phyloP scores from a whole-genome alignment of 2,329 filamentous ascomycete genomes.

The Exophiala dermatitidis region DNA sequence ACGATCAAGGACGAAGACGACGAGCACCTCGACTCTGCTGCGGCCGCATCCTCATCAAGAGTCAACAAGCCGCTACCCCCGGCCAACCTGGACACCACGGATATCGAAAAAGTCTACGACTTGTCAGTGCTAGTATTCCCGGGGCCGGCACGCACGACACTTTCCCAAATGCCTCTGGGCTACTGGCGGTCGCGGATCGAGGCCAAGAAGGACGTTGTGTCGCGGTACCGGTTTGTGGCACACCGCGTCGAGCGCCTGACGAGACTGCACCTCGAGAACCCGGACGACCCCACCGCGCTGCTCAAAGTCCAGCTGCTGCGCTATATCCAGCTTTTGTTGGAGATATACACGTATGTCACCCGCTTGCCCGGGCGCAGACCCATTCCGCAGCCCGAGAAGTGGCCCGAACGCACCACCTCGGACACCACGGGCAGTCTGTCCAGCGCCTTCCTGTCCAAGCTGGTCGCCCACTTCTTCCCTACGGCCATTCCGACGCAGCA shows the following conservation, averaged over 20 bases:
- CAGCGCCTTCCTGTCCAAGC: slow-evolving; percentile 34
- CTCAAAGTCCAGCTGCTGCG: slow-evolving; percentile 38
- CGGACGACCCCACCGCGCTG: slow-evolving; percentile 4
- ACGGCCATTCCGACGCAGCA: slow-evolving; percentile 33
- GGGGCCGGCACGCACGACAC: slow-evolving; percentile 35
- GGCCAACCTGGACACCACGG: slow-evolving; percentile 37
- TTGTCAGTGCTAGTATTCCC: slow-evolving; percentile 37
- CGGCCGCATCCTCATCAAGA: slow-evolving; percentile 35
- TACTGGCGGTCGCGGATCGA: slow-evolving; percentile 39
- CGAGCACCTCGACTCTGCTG: slow-evolving; percentile 17
- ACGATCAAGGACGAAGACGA: slow-evolving; percentile 34
- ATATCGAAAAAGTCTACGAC: slow-evolving; percentile 42
- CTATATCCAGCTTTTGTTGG: slow-evolving; percentile 40
- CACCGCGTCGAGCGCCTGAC: slow-evolving; percentile 37
- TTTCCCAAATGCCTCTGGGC: slow-evolving; percentile 38
- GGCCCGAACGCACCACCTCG: slow-evolving; percentile 21
- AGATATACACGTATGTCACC: slow-evolving; percentile 38
- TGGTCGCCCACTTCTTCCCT: slow-evolving; percentile 39
- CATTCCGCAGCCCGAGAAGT: slow-evolving; percentile 22
- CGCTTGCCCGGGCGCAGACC: slow-evolving; percentile 30
- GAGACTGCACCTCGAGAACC: slow-evolving; percentile 34
- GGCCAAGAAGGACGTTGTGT: slow-evolving; percentile 33
- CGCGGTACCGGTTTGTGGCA: slow-evolving; percentile 39
- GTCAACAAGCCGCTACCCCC: slow-evolving; percentile 41
- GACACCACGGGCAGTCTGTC: slow-evolving; percentile 6